Base-by-base conservation (phyloP, 2,329 filamentous ascomycete species). In the Curvularia sp. region DNA sequence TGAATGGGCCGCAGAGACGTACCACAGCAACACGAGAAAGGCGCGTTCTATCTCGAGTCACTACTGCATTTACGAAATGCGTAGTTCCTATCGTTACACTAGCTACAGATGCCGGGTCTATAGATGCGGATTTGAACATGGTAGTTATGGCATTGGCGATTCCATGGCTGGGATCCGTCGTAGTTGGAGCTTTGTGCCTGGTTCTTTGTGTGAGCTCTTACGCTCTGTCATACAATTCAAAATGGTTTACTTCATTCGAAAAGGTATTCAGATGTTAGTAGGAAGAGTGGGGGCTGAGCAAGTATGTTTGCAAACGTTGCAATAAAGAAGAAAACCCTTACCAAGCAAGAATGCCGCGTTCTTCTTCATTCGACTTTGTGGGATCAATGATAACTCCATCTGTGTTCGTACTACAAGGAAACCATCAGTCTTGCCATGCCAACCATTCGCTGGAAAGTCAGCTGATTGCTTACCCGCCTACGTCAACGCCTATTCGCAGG, bases 61-160 rank as follows among this genome's bases (percentile, higher is more conserved):
- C 75, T 7, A 85, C 80, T 5, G 82, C 82, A 58, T 84, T 84
- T 46, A 84, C 78, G 58, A 84, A 84, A 69, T 83, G 71, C 0
- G 83, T 85, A 1, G 82, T 84, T 26, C 83, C 82, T 50, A 85
- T 80, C 7, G 81, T 83, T 4, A 84, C 78, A 57, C 80, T 81
- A 15, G 72, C 75, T 53, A 83, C 73, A 2, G 65, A 63, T 13
- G 61, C 55, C 15, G 74, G 70, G 15, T 72, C 62, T 18, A 77
- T 67, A 3, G 63, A 67, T 5, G 73, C 70, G 0, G 69, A 66
- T 28, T 68, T 64, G 65, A 77, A 75, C 73, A 77, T 76, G 8
- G 71, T 72, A 3, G 67, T 74, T 44, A 78, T 75, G 15, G 74
- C 71, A 31, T 66, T 60, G 12, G 69, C 64, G 55, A 78, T 78